Evolutionary conservation across 2,329 filamentous ascomycete species (phyloP).

Genomic region (Colletotrichum falcatum): DNA sequence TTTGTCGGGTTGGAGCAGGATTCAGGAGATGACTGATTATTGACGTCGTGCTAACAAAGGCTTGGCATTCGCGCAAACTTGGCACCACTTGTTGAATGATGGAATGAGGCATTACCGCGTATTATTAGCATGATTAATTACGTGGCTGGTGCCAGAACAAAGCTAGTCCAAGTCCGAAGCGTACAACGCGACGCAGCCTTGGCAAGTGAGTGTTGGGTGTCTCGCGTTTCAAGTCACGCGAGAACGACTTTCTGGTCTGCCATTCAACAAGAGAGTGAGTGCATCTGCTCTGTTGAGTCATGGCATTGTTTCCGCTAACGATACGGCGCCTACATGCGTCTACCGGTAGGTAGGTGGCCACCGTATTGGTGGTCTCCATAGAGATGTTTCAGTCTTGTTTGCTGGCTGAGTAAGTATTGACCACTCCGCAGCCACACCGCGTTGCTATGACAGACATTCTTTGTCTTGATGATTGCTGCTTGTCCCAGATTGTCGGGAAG

Average conservation of each 20-base stretch:
- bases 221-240: background rate
- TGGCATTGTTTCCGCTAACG: background rate
- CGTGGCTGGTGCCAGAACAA: background rate
- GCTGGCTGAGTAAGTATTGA: too few species aligned
- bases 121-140: background rate
- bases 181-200: too few species aligned
- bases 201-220: background rate
- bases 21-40: slow-evolving; percentile 7
- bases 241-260: background rate
- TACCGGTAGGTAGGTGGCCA: too few species aligned
- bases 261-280: background rate
- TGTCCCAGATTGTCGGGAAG: background rate
- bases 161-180: background rate
- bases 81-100: background rate
- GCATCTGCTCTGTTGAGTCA: background rate
- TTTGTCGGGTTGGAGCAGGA: background rate
- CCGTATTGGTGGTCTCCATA: too few species aligned
- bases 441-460: background rate
- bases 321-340: background rate
- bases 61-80: slow-evolving; percentile 30
- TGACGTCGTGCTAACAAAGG: slow-evolving; percentile 9
- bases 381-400: background rate
- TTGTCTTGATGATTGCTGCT: background rate
- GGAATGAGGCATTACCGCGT: background rate
- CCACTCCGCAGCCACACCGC: background rate